Conservation (phyloP, 2,329 filamentous ascomycete genomes). For the Colletotrichum falcatum region DNA sequence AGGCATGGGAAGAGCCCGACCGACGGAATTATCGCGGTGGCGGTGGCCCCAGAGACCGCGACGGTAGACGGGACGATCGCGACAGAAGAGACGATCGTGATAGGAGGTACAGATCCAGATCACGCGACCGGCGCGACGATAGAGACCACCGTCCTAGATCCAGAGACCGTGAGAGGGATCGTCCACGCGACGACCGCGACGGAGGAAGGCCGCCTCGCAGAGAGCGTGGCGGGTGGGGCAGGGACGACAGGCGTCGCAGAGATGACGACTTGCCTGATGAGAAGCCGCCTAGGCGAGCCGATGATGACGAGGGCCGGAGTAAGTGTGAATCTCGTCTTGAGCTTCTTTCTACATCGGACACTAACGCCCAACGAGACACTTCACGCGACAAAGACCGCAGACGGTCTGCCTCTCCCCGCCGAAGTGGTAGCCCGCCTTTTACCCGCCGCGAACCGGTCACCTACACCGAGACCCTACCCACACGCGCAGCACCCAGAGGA, state of each 20-base stretch:
- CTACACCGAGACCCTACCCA: constrained; percentile 49
- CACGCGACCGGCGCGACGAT: constrained; percentile 49
- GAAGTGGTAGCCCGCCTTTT: constrained; percentile 43
- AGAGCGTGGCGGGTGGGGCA: constrained; percentile 50
- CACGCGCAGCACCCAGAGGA: constrained; percentile 44
- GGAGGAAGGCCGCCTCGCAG: constrained; percentile 50
- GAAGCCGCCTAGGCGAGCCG: constrained; percentile 43
- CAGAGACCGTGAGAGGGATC: constrained; percentile 52
- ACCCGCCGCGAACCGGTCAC: constrained; percentile 30
- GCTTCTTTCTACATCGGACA: not conserved
- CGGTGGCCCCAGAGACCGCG: constrained; percentile 47
- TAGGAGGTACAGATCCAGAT: constrained; percentile 50
- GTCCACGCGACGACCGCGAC: constrained; percentile 52
- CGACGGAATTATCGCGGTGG: constrained; percentile 50
- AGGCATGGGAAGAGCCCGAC: constrained; percentile 71
- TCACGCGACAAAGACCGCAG: constrained; percentile 46
- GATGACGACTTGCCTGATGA: constrained; percentile 44
- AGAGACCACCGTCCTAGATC: constrained; percentile 43
- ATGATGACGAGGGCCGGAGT: constrained; percentile 42
- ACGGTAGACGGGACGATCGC: constrained; percentile 46
- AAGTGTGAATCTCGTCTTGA: not conserved
- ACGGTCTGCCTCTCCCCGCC: constrained; percentile 53
- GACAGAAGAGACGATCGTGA: constrained; percentile 38
- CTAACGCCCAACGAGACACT: constrained; percentile 34
- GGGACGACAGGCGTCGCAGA: constrained; percentile 43